These are phyloP conservation scores for Teratosphaeria gauchensis DNA, from an alignment of 2,329 filamentous ascomycete species.

Conservation along the genomic window DNA sequence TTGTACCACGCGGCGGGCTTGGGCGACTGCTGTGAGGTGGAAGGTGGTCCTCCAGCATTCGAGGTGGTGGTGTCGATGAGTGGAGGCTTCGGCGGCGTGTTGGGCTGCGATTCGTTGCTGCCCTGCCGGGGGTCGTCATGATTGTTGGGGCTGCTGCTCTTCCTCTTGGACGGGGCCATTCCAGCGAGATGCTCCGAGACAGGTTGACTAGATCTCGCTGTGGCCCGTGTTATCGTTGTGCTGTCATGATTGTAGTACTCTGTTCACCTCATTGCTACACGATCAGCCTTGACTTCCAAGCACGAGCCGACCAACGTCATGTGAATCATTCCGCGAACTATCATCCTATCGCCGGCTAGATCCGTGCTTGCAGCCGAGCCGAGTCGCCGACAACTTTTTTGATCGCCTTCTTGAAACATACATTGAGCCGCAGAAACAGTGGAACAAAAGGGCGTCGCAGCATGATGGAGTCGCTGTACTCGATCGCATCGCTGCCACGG, in stretches of 20 bases:
- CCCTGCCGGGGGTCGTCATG: slow-evolving; percentile 1
- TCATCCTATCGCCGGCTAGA: background rate
- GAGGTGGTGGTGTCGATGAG: background rate
- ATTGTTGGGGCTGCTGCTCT: slow-evolving; percentile 13
- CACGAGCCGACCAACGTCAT: background rate
- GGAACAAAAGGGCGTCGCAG: background rate
- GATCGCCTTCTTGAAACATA: background rate
- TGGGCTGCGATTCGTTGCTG: background rate
- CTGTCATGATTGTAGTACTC: background rate
- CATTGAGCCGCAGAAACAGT: background rate
- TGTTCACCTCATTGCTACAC: background rate
- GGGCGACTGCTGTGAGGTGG: background rate
- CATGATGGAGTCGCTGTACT: slow-evolving; percentile 27
- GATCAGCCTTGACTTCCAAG: background rate
- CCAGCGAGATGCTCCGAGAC: background rate
- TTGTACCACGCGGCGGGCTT: slow-evolving; percentile 32
- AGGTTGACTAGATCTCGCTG: background rate
- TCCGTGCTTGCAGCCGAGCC: background rate
- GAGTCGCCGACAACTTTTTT: background rate
- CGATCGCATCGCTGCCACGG: slow-evolving; percentile 35
- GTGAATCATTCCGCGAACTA: background rate
- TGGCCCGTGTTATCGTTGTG: background rate
- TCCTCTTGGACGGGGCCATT: slow-evolving; percentile 10
- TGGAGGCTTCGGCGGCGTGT: background rate
- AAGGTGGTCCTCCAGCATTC: background rate